Percentiles rank a stretch among this genome's conserved stretches.
These are phyloP conservation scores for Calonectria pseudoreteaudii DNA, from an alignment of 2,329 filamentous ascomycete genomes.

Conservation along the genomic window DNA sequence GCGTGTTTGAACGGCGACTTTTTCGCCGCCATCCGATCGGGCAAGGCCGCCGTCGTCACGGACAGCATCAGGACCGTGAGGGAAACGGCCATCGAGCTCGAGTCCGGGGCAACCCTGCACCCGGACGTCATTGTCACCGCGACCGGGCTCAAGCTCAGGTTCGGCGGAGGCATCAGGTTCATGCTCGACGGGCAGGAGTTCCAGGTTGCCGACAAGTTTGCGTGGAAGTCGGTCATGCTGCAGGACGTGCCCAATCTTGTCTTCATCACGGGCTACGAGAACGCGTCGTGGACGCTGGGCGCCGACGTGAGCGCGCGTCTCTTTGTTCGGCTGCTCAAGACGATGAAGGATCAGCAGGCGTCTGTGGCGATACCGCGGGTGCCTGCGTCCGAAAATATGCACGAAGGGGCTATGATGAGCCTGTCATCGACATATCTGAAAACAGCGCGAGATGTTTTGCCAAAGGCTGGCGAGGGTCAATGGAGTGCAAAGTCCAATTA, in stretches of 20 bases:
- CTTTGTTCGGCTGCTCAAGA: slow-evolving; percentile 61
- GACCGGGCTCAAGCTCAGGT: slow-evolving; percentile 68
- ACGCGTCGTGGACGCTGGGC: slow-evolving; percentile 4
- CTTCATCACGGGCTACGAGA: slow-evolving; percentile 3
- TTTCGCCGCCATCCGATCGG: slow-evolving; percentile 50
- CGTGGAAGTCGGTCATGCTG: not conserved
- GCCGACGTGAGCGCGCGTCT: slow-evolving; percentile 57
- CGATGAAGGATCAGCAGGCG: slow-evolving; percentile 59
- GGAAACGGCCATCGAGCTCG: slow-evolving; percentile 50
- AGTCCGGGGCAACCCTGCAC: slow-evolving; percentile 53
- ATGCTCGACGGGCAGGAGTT: slow-evolving; percentile 66
- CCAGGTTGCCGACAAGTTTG: not conserved
- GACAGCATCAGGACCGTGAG: not conserved
- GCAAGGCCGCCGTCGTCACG: not conserved
- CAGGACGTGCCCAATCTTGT: not conserved
- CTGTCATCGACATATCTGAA: slow-evolving; percentile 65
- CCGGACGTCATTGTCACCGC: slow-evolving; percentile 74
- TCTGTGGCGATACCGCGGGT: slow-evolving; percentile 56
- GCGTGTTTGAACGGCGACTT: slow-evolving; percentile 61
- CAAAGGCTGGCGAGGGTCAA: slow-evolving; percentile 56
- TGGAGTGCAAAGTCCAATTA: slow-evolving; percentile 49
- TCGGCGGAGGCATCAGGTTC: slow-evolving; percentile 64
- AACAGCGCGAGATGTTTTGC: slow-evolving; percentile 54
- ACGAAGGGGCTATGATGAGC: slow-evolving; percentile 53
- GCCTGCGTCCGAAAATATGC: not conserved